These are phyloP conservation scores for Metschnikowia amazonensis DNA, from an alignment of 805 yeast genomes.

Conservation along the genomic window DNA sequence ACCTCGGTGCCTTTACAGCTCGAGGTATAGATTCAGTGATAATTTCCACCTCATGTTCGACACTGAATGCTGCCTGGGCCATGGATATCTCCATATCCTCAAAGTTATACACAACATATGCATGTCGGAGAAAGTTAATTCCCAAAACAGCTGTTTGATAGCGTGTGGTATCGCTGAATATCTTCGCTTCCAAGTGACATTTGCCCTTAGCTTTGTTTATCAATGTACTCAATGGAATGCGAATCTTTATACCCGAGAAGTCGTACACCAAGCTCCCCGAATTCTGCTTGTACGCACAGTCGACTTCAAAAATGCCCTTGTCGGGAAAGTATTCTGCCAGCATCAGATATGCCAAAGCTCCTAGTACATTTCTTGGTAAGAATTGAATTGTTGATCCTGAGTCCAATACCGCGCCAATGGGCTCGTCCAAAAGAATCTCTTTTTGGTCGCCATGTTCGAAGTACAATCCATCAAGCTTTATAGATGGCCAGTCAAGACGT, in stretches of 20 bases:
- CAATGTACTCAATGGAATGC: background rate
- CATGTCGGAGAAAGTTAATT: background rate
- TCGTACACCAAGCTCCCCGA: background rate
- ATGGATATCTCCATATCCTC: background rate
- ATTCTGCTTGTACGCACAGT: background rate
- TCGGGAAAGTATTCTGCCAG: too few relatives aligned
- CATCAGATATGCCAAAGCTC: background rate
- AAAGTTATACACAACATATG: too few relatives aligned
- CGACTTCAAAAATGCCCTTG: background rate
- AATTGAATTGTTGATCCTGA: background rate
- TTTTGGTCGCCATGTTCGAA: background rate
- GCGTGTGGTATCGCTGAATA: too few relatives aligned
- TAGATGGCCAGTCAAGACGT: background rate
- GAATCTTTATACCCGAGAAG: background rate
- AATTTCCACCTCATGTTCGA: too few relatives aligned
- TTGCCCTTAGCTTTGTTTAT: too few relatives aligned
- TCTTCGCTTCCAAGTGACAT: too few relatives aligned
- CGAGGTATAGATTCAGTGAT: too few relatives aligned
- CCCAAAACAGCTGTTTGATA: background rate
- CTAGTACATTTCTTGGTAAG: background rate
- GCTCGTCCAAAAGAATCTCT: background rate
- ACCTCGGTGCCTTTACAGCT: too few relatives aligned
- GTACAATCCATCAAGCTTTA: background rate
- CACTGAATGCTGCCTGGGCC: background rate
- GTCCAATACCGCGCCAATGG: background rate